phyloP scores from a whole-genome alignment of 495 filamentous ascomycete species.

The Rostrohypoxylon terebratum region DNA sequence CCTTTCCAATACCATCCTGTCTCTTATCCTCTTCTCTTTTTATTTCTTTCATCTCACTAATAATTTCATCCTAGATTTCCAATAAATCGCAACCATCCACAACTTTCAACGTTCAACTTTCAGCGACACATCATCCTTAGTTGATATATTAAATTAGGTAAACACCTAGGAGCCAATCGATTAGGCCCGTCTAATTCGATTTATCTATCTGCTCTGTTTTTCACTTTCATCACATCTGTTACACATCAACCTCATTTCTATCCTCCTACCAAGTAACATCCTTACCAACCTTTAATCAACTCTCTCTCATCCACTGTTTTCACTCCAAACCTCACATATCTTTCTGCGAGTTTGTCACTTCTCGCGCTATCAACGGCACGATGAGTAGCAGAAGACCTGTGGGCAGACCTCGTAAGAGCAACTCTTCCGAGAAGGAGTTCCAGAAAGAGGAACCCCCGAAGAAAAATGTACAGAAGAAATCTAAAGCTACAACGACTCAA shows the following conservation, averaged over 20 bases:
- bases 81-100: constrained; percentile 5
- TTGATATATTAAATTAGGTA: constrained; percentile 26
- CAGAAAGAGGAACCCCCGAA: background rate
- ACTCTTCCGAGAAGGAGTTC: background rate
- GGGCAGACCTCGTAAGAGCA: constrained; percentile 35
- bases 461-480: constrained; percentile 4
- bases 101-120: background rate
- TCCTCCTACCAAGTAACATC: background rate
- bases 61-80: background rate
- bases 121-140: constrained; percentile 11
- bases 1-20: constrained; percentile 14
- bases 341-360: background rate
- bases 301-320: background rate
- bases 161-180: background rate
- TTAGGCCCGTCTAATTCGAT: constrained; percentile 22
- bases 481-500: constrained; percentile 13
- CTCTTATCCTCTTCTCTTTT: background rate
- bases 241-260: constrained; percentile 4
- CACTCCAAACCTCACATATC: background rate
- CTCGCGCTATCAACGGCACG: constrained; percentile 2
- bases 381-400: constrained; percentile 39
- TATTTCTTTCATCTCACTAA: background rate
- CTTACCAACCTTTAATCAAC: background rate
- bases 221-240: background rate
- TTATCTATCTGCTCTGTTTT: background rate